These are phyloP conservation scores for Ophiocordyceps camponoti-rufipedis DNA, from an alignment of 2,329 filamentous ascomycete species.

Conservation along the genomic window DNA sequence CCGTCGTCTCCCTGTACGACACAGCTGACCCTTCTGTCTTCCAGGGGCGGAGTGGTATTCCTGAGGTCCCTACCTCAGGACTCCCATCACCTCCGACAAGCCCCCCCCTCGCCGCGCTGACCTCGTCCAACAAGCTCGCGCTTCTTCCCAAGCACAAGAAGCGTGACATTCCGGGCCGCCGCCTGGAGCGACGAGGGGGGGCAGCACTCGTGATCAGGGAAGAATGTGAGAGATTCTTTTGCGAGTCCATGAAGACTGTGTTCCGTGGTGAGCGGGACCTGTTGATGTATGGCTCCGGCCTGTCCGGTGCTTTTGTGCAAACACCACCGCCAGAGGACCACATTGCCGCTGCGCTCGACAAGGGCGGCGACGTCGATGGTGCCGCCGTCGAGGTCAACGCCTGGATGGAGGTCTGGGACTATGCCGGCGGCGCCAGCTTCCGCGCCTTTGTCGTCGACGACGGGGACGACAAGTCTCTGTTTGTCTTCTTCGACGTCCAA, in stretches of 20 bases:
- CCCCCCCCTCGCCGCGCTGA: conserved; percentile 69
- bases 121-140: conserved; percentile 48
- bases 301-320: conserved; percentile 51
- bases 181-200: conserved; percentile 55
- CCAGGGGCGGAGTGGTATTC: conserved; percentile 79
- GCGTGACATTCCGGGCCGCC: conserved; percentile 21
- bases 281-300: conserved; percentile 64
- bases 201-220: conserved; percentile 91
- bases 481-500: conserved; percentile 67
- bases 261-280: conserved; percentile 90
- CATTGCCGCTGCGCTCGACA: conserved; percentile 17
- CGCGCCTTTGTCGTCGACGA: conserved; percentile 66
- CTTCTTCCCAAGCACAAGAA: conserved; percentile 38
- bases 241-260: conserved; percentile 80
- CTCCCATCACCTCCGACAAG: conserved; percentile 72
- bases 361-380: conserved; percentile 9
- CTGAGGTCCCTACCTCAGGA: conserved; percentile 77
- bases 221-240: conserved; percentile 99
- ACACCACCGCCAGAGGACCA: conserved; percentile 35
- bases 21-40: background rate
- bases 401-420: conserved; percentile 73
- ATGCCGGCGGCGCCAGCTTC: conserved; percentile 67
- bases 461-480: conserved; percentile 54
- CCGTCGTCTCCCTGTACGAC: background rate
- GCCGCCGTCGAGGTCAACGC: conserved; percentile 27